Percentiles rank a stretch among this genome's conserved stretches.
Conservation (phyloP, 805 yeast genomes). For the Maudiozyma turicensis region DNA sequence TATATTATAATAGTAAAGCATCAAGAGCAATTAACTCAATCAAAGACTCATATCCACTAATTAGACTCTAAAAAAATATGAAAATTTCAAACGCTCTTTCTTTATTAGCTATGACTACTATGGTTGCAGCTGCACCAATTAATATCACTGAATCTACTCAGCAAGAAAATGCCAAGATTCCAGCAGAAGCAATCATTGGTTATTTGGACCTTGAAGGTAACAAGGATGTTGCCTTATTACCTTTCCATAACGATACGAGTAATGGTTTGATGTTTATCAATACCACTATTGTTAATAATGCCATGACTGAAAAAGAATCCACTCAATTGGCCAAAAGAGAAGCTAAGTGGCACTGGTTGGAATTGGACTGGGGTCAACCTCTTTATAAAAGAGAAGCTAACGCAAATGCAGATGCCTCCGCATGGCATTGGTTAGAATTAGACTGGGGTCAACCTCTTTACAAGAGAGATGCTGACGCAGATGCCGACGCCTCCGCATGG, state of each 20-base stretch:
- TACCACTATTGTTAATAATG: constrained; percentile 23
- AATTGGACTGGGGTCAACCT: constrained; percentile 19
- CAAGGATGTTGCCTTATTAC: constrained; percentile 21
- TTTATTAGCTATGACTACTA: constrained; percentile 7
- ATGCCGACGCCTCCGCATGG: constrained; percentile 20
- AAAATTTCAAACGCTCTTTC: constrained; percentile 13
- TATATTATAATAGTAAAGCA: background rate
- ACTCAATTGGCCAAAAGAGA: constrained; percentile 19
- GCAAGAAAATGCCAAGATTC: constrained; percentile 8
- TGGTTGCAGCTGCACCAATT: constrained; percentile 19
- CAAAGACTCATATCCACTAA: background rate
- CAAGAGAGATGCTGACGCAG: constrained; percentile 22
- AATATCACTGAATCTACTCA: constrained; percentile 7
- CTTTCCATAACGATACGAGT: constrained; percentile 22
- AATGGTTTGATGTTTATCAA: constrained; percentile 26
- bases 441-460: constrained; percentile 19
- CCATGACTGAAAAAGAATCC: constrained; percentile 8
- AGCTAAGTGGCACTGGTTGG: constrained; percentile 26
- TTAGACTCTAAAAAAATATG: constrained; percentile 7
- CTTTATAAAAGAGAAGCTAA: constrained; percentile 23
- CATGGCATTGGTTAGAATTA: constrained; percentile 21
- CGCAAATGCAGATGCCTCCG: constrained; percentile 16
- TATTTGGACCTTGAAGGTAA: constrained; percentile 23
- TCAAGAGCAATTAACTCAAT: background rate
- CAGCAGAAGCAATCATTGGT: constrained; percentile 26